phyloP scores from a whole-genome alignment of 805 yeast species.

The Ogataea polymorpha region DNA sequence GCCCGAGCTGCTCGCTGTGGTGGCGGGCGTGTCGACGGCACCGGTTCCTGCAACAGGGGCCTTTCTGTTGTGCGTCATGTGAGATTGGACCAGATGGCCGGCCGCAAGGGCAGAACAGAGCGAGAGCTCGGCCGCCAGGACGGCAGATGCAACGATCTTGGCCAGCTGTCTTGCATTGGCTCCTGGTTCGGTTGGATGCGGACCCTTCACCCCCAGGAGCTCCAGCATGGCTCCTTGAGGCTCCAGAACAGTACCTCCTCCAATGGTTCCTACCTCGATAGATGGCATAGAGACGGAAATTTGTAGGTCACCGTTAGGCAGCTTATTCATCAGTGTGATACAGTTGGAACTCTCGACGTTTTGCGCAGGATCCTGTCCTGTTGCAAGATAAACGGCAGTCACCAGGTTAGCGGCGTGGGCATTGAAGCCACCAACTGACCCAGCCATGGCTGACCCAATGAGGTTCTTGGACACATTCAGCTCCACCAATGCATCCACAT shows the following conservation, averaged over 20 bases:
- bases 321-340: slow-evolving; percentile 89
- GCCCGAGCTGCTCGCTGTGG: slow-evolving; percentile 27
- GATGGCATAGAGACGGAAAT: slow-evolving; percentile 99
- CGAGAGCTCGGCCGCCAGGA: slow-evolving; percentile 93
- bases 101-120: slow-evolving; percentile 96
- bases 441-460: slow-evolving; percentile 98
- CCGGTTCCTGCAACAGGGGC: slow-evolving; percentile 19
- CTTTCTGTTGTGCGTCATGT: slow-evolving; percentile 88
- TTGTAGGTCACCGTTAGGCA: slow-evolving; percentile 69
- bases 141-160: slow-evolving; percentile 87
- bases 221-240: slow-evolving; percentile 98
- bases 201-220: slow-evolving; percentile 90
- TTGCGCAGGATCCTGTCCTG: slow-evolving; percentile 99
- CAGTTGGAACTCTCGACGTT: slow-evolving; percentile 97
- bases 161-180: slow-evolving; percentile 93
- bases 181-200: slow-evolving; percentile 92
- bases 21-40: slow-evolving; percentile 27
- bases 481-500: slow-evolving; percentile 88
- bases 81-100: slow-evolving; percentile 96
- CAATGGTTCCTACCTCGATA: slow-evolving; percentile 98
- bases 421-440: slow-evolving; percentile 95
- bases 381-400: slow-evolving; percentile 90
- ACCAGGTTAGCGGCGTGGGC: slow-evolving; percentile 98
- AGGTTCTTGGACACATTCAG: slow-evolving; percentile 85
- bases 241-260: slow-evolving; percentile 97